A percentile compares a stretch with the other conserved stretches of the same genome.
These are phyloP conservation scores for Insectozyma bohioensis DNA, from an alignment of 1,139 yeast species.

Conservation along the genomic window DNA sequence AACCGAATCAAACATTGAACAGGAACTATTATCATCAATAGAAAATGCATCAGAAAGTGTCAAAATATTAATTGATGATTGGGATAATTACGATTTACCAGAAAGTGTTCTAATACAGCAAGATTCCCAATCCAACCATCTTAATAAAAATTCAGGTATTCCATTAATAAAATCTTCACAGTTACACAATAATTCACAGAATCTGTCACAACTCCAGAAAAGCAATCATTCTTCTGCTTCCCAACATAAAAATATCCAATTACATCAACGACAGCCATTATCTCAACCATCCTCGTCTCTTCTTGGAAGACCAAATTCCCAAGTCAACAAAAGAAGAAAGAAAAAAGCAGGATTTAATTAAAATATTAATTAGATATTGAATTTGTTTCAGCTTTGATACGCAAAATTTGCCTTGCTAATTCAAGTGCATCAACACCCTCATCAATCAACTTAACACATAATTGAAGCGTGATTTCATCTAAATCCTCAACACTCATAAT, in stretches of 20 bases:
- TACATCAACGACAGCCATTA: neutral
- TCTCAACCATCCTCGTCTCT: slow-evolving; percentile 7
- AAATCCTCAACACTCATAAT: slow-evolving; percentile 25
- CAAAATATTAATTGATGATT: slow-evolving; percentile 23
- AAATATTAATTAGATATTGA: slow-evolving; percentile 16
- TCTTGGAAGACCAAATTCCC: slow-evolving; percentile 5
- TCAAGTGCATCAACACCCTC: slow-evolving; percentile 38
- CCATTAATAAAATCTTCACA: slow-evolving; percentile 8
- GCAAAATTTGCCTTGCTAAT: slow-evolving; percentile 28
- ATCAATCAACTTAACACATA: slow-evolving; percentile 38
- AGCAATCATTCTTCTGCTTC: too few species aligned
- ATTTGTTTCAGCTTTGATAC: slow-evolving; percentile 28
- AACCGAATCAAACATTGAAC: slow-evolving; percentile 12
- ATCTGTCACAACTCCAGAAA: slow-evolving; percentile 1
- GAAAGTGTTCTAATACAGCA: neutral
- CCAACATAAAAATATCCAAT: slow-evolving; percentile 1
- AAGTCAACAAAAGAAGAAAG: slow-evolving; percentile 21
- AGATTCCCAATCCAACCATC: slow-evolving; percentile 5
- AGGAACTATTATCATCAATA: slow-evolving; percentile 13
- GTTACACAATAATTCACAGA: slow-evolving; percentile 1
- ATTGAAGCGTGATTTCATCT: slow-evolving; percentile 31
- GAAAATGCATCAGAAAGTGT: slow-evolving; percentile 20
- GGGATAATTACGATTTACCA: slow-evolving; percentile 22
- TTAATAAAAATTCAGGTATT: slow-evolving; percentile 2
- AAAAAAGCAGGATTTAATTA: slow-evolving; percentile 29